Conservation (phyloP, 352 stramenopile species). For the Phytophthora aleatoria region DNA sequence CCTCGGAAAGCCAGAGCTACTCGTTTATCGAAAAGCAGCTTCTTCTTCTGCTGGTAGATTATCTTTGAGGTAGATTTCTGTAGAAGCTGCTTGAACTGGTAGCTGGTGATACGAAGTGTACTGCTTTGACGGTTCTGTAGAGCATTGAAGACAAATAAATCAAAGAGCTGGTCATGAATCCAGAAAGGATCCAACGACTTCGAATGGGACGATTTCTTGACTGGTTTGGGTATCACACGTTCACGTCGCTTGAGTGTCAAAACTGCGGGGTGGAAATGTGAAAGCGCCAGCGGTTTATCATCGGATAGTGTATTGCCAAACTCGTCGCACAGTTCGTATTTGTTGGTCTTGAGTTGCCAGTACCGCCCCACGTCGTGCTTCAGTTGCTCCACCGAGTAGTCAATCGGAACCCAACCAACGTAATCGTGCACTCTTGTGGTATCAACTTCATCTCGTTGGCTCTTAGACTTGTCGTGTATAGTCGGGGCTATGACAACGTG, state of each 20-base stretch:
- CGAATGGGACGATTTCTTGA: background rate
- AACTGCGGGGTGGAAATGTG: constrained; percentile 3
- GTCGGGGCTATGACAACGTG: constrained; percentile 23
- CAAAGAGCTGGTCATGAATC: constrained; percentile 63
- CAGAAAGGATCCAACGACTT: constrained; percentile 46
- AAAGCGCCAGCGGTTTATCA: constrained; percentile 28
- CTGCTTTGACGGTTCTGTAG: constrained; percentile 59
- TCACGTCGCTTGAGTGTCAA: constrained; percentile 29
- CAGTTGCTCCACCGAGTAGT: constrained; percentile 53
- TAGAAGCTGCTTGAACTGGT: constrained; percentile 70
- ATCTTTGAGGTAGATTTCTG: constrained; percentile 37
- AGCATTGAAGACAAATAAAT: constrained; percentile 66
- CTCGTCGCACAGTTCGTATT: constrained; percentile 48
- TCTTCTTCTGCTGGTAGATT: constrained; percentile 34
- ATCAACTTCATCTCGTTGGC: background rate
- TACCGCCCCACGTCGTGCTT: constrained; percentile 51
- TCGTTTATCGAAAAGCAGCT: constrained; percentile 53
- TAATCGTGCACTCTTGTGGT: constrained; percentile 6
- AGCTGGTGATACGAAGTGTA: constrained; percentile 52
- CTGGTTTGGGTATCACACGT: background rate
- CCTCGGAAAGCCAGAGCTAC: constrained; percentile 31
- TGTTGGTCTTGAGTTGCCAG: constrained; percentile 48
- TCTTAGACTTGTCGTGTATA: background rate
- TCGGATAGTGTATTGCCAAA: constrained; percentile 28
- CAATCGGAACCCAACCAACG: constrained; percentile 51